Evolutionary conservation across 345 rosid genomes (phyloP), one percentile per base, ranked within the genome.

Genomic region (Euphorbia tirucalli): DNA sequence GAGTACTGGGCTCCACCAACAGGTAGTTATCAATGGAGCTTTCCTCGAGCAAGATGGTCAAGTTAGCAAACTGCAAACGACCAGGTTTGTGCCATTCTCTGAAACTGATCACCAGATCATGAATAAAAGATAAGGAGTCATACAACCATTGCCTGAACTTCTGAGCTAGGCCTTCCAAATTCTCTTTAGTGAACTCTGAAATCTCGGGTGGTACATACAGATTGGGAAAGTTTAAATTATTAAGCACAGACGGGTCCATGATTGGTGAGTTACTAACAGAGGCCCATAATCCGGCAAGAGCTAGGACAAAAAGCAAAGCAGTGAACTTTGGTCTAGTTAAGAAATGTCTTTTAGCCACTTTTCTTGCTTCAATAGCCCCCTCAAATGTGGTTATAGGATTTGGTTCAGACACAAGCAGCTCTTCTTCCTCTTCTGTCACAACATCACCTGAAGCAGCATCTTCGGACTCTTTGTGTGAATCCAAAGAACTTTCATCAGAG

Each of bases 1-100:
- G 37, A 14, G 31, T 52, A 24, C 43, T 65, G 44, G 70, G 75
- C 14, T 62, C 81, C 77, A 67, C 76, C 68, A 19, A 21, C 27
- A 66, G 75, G 56, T 60, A 11, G 25, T 69, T 78, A 52, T 77
- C 83, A 32, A 54, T 30, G 61, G 72, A 71, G 61, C 59, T 61
- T 66, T 75, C 79, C 60, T 86, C 83, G 0, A 83, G 61, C 79
- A 71, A 66, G 70, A 48, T 61, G n/a, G 90, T 87, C 84, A 82
- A 79, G 80, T 93, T 90, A 48, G 77, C 76, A 68, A 80, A 93
- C 70, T 78, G 78, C 48, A 87, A 39, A 5, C 73, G 74, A 64
- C 70, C 79, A 62, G 73, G 37, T 66, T 68, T 70, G 24, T 48
- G 79, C 77, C 58, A 57, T 24, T 72, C 74, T 71, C 74, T 72